These are phyloP conservation scores for Uronychia binucleata DNA, from an alignment of 73 alveolate genomes.

Conservation along the genomic window DNA sequence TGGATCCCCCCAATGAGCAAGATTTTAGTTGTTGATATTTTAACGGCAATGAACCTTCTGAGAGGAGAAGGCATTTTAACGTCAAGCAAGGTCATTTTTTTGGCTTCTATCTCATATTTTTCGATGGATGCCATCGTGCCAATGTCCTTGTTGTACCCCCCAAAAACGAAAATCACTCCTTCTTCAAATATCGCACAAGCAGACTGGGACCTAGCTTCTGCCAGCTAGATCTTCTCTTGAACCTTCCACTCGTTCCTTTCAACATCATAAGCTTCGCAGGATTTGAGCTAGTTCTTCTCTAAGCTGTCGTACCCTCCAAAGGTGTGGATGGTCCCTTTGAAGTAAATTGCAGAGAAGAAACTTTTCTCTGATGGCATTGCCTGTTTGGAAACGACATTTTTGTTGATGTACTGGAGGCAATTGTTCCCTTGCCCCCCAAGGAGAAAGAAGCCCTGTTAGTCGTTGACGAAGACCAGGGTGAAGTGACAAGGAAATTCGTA, in stretches of 20 bases:
- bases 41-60: slow-evolving; percentile 89
- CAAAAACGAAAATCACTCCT: slow-evolving; percentile 77
- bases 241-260: slow-evolving; percentile 81
- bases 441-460: slow-evolving; percentile 70
- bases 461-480: slow-evolving; percentile 67
- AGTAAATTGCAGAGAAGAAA: slow-evolving; percentile 76
- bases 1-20: slow-evolving; percentile 92
- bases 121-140: slow-evolving; percentile 93
- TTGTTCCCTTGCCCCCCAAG: slow-evolving; percentile 91
- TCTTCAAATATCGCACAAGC: slow-evolving; percentile 50
- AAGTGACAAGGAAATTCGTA: slow-evolving; percentile 84
- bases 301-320: slow-evolving; percentile 95
- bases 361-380: slow-evolving; percentile 86
- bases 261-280: slow-evolving; percentile 82
- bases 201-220: slow-evolving; percentile 45
- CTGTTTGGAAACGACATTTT: slow-evolving; percentile 65
- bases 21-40: slow-evolving; percentile 86
- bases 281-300: slow-evolving; percentile 81
- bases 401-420: slow-evolving; percentile 72
- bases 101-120: slow-evolving; percentile 74
- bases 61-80: slow-evolving; percentile 90
- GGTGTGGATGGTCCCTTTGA: slow-evolving; percentile 79
- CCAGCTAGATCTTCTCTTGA: slow-evolving; percentile 15
- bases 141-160: slow-evolving; percentile 92
- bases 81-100: slow-evolving; percentile 74